Conservation (phyloP, 495 filamentous ascomycete genomes). For the Stereocaulon alpinum region DNA sequence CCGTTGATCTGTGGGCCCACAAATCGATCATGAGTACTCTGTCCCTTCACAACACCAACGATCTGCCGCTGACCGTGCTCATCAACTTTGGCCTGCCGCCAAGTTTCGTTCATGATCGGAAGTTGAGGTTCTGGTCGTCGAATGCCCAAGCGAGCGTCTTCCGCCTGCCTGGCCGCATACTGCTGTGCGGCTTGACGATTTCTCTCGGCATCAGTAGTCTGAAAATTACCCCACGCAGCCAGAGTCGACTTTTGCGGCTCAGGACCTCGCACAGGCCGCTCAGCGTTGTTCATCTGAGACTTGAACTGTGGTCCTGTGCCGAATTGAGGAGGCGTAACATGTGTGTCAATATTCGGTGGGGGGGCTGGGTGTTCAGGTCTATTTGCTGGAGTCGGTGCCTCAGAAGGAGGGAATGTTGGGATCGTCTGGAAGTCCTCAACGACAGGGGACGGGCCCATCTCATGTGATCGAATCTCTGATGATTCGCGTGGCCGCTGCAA, state of each 20-base stretch:
- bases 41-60: slow-evolving; percentile 28
- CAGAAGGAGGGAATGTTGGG: slow-evolving; percentile 17
- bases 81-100: slow-evolving; percentile 46
- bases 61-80: slow-evolving; percentile 35
- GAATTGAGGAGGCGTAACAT: slow-evolving; percentile 5
- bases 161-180: slow-evolving; percentile 30
- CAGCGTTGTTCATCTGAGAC: slow-evolving; percentile 6
- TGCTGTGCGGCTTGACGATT: slow-evolving; percentile 31
- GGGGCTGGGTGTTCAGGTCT: slow-evolving; percentile 1
- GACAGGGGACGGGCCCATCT: slow-evolving; percentile 11
- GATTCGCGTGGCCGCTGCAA: slow-evolving; percentile 17
- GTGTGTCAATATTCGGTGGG: neutral
- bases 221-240: slow-evolving; percentile 43
- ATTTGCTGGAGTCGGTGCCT: slow-evolving; percentile 7
- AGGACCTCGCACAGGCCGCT: slow-evolving; percentile 1
- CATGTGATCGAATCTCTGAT: slow-evolving; percentile 10
- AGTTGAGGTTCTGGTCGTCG: slow-evolving; percentile 27
- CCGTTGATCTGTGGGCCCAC: slow-evolving; percentile 24
- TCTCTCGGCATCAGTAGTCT: slow-evolving; percentile 33
- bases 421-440: slow-evolving; percentile 22
- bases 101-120: slow-evolving; percentile 51
- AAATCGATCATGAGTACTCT: slow-evolving; percentile 25
- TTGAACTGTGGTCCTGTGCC: neutral
- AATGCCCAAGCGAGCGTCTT: slow-evolving; percentile 24
- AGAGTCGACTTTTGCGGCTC: slow-evolving; percentile 11